Base-by-base conservation (phyloP, 306 rosid genomes). In the barrel medic (Medicago truncatula) region DNA sequence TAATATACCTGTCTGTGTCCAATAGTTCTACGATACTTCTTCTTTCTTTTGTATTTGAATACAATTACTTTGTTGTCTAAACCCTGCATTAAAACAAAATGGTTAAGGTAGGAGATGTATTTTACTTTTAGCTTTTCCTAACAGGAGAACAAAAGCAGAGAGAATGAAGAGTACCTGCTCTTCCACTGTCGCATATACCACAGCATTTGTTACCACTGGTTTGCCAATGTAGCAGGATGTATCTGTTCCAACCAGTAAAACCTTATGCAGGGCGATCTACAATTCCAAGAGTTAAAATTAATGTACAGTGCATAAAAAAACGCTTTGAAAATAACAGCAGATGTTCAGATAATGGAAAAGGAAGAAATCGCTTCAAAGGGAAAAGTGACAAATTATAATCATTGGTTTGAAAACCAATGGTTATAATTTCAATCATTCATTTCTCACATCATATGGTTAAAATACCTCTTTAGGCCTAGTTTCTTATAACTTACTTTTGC, bases 141-240 rank as follows among this genome's bases (percentile, higher is more conserved):
- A 7, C 8, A n/a, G 23, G 39, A 53, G 69, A 16, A 67, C 9
- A 14, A 66, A 57, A 70, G 39, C 40, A 39, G n/a, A 23, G 44
- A 77, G 8, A 67, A 43, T 50, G 66, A 74, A 76, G 76, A 63
- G 76, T 87, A 89, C 99, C 83, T 92, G 98, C 61, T 96, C 99
- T 84, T 96, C 99, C n/a, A 96, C 98, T 2, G 93, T 86, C 8
- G 99, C 99, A 78, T 96, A 90, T 23, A 96, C 93, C 21, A 92
- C 96, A 38, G 99, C 98, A 83, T 96, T 89, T 75, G 99, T 92
- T 83, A 96, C 99, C 36, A 96, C 78, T 49, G 99, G 99, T 65
- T 84, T 86, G 72, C 99, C 99, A 71, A 96, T 90, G 84, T 90
- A 92, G 73, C 94, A 84, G 41, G 77, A 72, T 62, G 85, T 85